Conservation (phyloP, 352 stramenopile species). For the Phytophthora megakarya region DNA sequence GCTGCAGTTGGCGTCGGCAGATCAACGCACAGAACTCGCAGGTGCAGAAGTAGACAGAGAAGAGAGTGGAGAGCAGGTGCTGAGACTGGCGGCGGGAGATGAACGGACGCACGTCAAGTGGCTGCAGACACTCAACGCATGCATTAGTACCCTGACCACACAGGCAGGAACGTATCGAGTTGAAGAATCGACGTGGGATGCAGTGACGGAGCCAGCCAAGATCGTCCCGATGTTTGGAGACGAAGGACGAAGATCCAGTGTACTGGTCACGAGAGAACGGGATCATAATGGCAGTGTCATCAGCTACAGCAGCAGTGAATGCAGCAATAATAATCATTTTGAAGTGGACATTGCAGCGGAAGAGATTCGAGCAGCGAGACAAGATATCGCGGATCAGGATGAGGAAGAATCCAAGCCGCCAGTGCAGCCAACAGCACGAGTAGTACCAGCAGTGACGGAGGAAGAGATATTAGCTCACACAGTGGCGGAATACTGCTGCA, state of each 20-base stretch:
- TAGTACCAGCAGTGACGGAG: slow-evolving; percentile 1
- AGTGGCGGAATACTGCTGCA: slow-evolving; percentile 24
- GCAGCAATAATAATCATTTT: slow-evolving; percentile 39
- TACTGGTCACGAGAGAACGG: slow-evolving; percentile 19
- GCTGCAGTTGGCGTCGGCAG: slow-evolving; percentile 35
- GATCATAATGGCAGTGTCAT: slow-evolving; percentile 30
- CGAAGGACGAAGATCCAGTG: slow-evolving; percentile 28
- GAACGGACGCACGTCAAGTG: slow-evolving; percentile 45
- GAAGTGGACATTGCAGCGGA: slow-evolving; percentile 35
- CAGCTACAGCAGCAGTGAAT: slow-evolving; percentile 46
- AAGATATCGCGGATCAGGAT: slow-evolving; percentile 27
- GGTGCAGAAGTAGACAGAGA: slow-evolving; percentile 7
- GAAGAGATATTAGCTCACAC: slow-evolving; percentile 15
- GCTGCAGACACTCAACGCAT: slow-evolving; percentile 51
- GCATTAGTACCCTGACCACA: slow-evolving; percentile 51
- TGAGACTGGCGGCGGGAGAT: slow-evolving; percentile 49
- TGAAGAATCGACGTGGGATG: slow-evolving; percentile 25
- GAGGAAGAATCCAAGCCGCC: slow-evolving; percentile 24
- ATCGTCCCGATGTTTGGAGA: slow-evolving; percentile 34
- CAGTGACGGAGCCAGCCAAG: slow-evolving; percentile 37
- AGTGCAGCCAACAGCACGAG: slow-evolving; percentile 11
- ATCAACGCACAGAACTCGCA: slow-evolving; percentile 22
- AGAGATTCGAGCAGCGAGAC: slow-evolving; percentile 38
- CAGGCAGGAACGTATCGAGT: slow-evolving; percentile 39
- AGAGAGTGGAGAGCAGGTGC: slow-evolving; percentile 19